Conservation (phyloP, 345 rosid species). For the Salix purpurea region DNA sequence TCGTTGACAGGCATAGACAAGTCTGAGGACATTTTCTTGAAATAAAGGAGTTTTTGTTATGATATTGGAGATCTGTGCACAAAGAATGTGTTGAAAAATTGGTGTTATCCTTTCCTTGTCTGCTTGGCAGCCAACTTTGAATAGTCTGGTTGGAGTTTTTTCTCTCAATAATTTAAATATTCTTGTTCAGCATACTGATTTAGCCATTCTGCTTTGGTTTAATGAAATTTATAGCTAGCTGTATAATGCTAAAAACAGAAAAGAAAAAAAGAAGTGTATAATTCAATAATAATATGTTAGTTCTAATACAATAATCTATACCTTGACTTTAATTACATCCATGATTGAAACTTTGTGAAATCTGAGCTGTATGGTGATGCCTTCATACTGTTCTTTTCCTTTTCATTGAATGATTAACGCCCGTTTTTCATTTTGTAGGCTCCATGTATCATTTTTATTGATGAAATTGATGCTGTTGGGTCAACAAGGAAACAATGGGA, state of each 20-base stretch:
- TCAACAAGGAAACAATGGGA: conserved; percentile 98
- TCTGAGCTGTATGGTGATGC: neutral
- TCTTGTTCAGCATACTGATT: neutral
- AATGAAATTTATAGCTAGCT: neutral
- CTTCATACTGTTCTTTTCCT: neutral
- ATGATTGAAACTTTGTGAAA: neutral
- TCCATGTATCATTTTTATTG: conserved; percentile 95
- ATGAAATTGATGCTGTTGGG: conserved; percentile 98
- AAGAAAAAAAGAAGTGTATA: neutral
- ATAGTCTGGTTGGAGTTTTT: neutral
- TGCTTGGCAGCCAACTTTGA: neutral
- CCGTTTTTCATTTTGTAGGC: conserved; percentile 46
- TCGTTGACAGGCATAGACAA: no score
- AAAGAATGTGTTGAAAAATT: neutral
- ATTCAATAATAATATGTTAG: neutral
- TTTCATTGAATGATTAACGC: neutral
- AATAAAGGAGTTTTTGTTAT: neutral
- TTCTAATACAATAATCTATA: neutral
- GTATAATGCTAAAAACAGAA: neutral
- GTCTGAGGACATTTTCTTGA: neutral
- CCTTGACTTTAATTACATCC: neutral
- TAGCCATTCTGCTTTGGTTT: neutral
- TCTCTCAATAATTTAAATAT: neutral
- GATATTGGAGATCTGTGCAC: neutral
- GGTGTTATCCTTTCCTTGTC: neutral